Base-by-base conservation (phyloP, 2,329 filamentous ascomycete species). In the Ophiobolus disseminans region DNA sequence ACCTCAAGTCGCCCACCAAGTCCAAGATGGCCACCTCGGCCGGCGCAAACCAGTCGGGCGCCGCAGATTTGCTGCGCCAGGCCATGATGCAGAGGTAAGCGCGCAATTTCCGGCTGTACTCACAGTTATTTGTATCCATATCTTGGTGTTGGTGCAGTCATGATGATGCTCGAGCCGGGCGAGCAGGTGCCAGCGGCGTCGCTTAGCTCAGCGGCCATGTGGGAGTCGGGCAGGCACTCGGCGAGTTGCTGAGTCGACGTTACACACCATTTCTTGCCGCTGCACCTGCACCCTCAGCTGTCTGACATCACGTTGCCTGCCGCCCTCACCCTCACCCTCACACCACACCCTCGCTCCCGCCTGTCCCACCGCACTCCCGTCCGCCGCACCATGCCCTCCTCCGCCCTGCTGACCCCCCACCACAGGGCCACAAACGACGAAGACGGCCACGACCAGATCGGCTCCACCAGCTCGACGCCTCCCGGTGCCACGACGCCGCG, bases 401-500 rank as follows among this genome's bases (percentile, higher is more conserved):
- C 64, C 65, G 56, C 62, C 48, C 65, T 66, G 59, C 69, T 71
- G 60, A 66, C 66, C 41, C 68, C 71, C 45, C 67, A 65, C 25
- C 10, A 31, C 64, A 75, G 71, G 66, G 63, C 65, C 38, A 63
- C 59, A 58, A 87, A 89, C 61, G 88, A 93, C 73, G 82, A 81
- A 64, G 88, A 91, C 72, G 82, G 80, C 66, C 80, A 80, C 72
- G 88, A 92, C 74, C 86, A 90, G 63, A 88, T 91, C 73, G 90
- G 90, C 71, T 89, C 88, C 48, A 82, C 79, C 73, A 88, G 90
- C 65, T 92, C 90, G 44, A 94, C 91, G 66, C 89, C 91, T 68
- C 95, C 92, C 63, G 91, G 92, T 69, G 85, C 96, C 74, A 89
- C 91, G 61, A 99, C 94, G 56, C 94, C 94, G 62, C 89, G 92